Conservation (phyloP, 768 basidiomycete species). For the Strobilomyces confusus region DNA sequence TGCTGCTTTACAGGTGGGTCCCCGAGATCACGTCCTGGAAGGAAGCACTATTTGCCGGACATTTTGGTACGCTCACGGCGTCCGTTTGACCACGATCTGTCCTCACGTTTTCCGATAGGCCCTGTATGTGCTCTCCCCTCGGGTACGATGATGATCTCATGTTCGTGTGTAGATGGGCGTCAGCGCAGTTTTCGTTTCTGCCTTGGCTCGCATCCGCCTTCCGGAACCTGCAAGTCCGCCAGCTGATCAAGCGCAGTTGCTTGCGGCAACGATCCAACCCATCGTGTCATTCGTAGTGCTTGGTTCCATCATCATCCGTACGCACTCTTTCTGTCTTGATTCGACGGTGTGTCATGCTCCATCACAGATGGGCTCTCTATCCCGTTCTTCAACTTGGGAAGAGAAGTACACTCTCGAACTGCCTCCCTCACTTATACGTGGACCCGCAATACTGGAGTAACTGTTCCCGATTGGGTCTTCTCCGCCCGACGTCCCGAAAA, state of each 20-base stretch:
- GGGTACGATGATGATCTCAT: not conserved
- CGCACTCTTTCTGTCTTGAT: conserved; percentile 23
- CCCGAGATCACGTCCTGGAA: conserved; percentile 83
- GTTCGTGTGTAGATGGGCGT: conserved; percentile 72
- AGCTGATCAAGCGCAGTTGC: conserved; percentile 60
- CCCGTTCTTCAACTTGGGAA: conserved; percentile 58
- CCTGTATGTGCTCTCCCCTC: conserved; percentile 40
- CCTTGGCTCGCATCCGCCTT: conserved; percentile 61
- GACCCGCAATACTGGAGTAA: conserved; percentile 28
- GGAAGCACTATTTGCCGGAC: conserved; percentile 88
- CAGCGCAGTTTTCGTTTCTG: conserved; percentile 84
- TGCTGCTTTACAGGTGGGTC: conserved; percentile 76
- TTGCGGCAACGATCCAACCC: conserved; percentile 72
- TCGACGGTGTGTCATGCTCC: not conserved
- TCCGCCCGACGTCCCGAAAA: conserved; percentile 28
- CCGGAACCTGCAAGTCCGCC: conserved; percentile 59
- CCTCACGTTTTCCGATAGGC: conserved; percentile 32
- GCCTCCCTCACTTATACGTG: conserved; percentile 43
- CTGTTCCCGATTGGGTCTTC: conserved; percentile 44
- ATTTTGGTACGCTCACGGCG: conserved; percentile 60
- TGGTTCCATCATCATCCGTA: conserved; percentile 79
- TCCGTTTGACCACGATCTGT: not conserved
- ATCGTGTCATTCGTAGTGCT: conserved; percentile 88
- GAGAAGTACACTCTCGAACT: conserved; percentile 43
- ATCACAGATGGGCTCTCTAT: conserved; percentile 63